Conservation (phyloP, 352 stramenopile species). For the Globisporangium cederbergense region DNA sequence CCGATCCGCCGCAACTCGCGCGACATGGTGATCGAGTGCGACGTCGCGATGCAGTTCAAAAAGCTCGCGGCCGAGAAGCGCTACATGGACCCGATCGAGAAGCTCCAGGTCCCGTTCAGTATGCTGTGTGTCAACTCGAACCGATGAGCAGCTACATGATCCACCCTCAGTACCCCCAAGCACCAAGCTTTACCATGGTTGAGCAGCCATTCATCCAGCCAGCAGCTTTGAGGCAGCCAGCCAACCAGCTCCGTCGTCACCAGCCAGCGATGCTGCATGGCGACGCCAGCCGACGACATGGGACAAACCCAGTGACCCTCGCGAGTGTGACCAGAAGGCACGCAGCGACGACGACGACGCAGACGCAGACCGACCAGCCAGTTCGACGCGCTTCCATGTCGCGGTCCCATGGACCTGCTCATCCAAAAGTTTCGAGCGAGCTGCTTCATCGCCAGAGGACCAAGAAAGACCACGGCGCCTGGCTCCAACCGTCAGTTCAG, state of each 20-base stretch:
- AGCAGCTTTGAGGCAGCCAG: too few relatives aligned
- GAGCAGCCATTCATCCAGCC: background rate
- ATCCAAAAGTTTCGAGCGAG: too few relatives aligned
- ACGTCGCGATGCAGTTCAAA: constrained; percentile 20
- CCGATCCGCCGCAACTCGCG: constrained; percentile 18
- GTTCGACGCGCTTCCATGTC: too few relatives aligned
- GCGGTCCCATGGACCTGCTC: too few relatives aligned
- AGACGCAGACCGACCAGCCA: too few relatives aligned
- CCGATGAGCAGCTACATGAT: constrained; percentile 11
- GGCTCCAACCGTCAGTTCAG: too few relatives aligned
- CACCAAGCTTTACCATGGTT: too few relatives aligned
- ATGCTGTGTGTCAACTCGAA: constrained; percentile 17
- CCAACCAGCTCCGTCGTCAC: too few relatives aligned
- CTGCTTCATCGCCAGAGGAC: too few relatives aligned
- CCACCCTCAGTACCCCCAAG: background rate
- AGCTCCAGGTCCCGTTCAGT: constrained; percentile 14
- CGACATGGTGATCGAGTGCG: constrained; percentile 15
- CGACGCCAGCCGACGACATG: background rate
- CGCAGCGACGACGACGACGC: background rate
- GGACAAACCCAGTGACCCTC: background rate
- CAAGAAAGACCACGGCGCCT: too few relatives aligned
- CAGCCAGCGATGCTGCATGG: background rate
- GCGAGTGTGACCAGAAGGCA: background rate
- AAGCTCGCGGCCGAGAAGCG: constrained; percentile 12
- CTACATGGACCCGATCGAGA: constrained; percentile 15